Evolutionary conservation across 257 asterid genomes (phyloP), one percentile per base, ranked within the genome.

Genomic region (Plantago major): DNA sequence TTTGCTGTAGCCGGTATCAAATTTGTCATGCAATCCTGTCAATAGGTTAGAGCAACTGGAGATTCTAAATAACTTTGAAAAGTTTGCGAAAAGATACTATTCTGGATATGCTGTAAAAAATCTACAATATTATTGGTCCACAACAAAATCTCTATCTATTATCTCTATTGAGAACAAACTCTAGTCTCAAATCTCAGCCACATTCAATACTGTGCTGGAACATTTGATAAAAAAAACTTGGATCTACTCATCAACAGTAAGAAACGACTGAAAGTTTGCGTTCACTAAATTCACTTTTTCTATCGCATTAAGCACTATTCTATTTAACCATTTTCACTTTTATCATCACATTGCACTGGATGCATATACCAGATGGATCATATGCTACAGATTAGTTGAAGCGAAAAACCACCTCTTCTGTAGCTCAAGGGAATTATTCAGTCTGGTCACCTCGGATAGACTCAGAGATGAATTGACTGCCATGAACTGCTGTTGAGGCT

Each of bases 401-500:
- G 64, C 54, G 7, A n/a, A 60, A 45, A 60, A 44, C 52, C 64
- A 43, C 49, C 37, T 59, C 4, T 60, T 46, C 13, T 44, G 64
- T 12, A 60, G 64, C 11, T 60, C 52, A 9, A 15, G 18, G 6
- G 58, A 6, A 53, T 5, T 5, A 33, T 33, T 33, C 40, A 7
- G 22, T 65, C 81, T 77, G 63, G 55, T 77, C 37, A 47, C 58
- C 33, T 59, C 71, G 33, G 81, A 33, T 52, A 69, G 60, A 45
- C 72, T 70, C 55, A 38, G 46, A 10, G 60, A 57, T 10, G 78
- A 14, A 62, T 69, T 47, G 7, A 67, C 37, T 15, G 81, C 56
- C 63, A 73, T 65, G 46, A 69, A 71, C 70, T 74, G 94, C 53
- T 74, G 84, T 12, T 76, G 75, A 12, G 59, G 76, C 59, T 61